Conservation (phyloP, 2,329 filamentous ascomycete genomes). For the Curvularia verruculosa region DNA sequence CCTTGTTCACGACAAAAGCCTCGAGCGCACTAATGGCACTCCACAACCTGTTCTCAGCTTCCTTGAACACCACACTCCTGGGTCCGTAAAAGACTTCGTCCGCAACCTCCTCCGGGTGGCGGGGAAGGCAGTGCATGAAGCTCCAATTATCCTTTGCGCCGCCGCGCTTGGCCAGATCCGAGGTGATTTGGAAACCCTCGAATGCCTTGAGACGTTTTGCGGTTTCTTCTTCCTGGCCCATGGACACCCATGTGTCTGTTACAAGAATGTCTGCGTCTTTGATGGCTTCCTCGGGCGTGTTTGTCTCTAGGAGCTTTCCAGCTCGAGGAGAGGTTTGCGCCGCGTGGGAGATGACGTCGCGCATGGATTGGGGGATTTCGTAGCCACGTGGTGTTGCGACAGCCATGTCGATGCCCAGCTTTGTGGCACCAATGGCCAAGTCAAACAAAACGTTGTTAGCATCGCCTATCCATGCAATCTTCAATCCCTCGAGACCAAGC, state of each 20-base stretch:
- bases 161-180: constrained; percentile 79
- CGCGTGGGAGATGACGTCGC: constrained; percentile 70
- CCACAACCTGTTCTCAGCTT: constrained; percentile 95
- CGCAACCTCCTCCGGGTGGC: constrained; percentile 89
- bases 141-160: constrained; percentile 90
- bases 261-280: constrained; percentile 87
- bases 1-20: constrained; percentile 93
- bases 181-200: constrained; percentile 88
- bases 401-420: constrained; percentile 83
- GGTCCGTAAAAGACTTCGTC: constrained; percentile 94
- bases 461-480: constrained; percentile 95
- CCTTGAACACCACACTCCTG: constrained; percentile 85
- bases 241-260: constrained; percentile 97
- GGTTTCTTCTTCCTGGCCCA: constrained; percentile 92
- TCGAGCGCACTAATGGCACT: constrained; percentile 84
- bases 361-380: constrained; percentile 77
- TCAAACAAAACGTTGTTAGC: constrained; percentile 98
- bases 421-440: constrained; percentile 83
- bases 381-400: constrained; percentile 89
- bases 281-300: constrained; percentile 81
- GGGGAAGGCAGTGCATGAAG: constrained; percentile 97
- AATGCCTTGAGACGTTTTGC: constrained; percentile 80
- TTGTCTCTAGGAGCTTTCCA: constrained; percentile 76
- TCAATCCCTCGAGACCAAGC: constrained; percentile 79
- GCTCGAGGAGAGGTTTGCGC: constrained; percentile 62